phyloP scores from a whole-genome alignment of 768 basidiomycete species.

The Gloeostereum incarnatum region DNA sequence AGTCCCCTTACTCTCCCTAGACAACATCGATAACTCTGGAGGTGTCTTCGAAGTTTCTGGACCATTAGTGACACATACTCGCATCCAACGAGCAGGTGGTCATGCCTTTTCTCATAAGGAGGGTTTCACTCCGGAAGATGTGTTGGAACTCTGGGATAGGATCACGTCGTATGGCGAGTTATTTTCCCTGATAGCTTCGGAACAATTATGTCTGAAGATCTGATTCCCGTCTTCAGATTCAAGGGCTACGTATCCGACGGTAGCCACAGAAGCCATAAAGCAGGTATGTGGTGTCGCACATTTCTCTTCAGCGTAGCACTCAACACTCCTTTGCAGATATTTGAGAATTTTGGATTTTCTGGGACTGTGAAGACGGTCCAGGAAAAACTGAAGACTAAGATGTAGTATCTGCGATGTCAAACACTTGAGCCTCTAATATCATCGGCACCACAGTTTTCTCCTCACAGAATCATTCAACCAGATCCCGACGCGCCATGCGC shows the following conservation, averaged over 20 bases:
- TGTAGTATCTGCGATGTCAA: no score
- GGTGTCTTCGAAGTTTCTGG: slow-evolving; percentile 79
- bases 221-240: slow-evolving; percentile 37
- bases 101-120: slow-evolving; percentile 78
- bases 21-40: slow-evolving; percentile 66
- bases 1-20: slow-evolving; percentile 19
- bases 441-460: no score
- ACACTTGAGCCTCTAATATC: no score
- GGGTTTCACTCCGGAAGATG: slow-evolving; percentile 70
- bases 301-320: neutral
- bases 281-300: slow-evolving; percentile 35
- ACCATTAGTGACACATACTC: slow-evolving; percentile 86
- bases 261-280: slow-evolving; percentile 67
- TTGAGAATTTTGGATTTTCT: slow-evolving; percentile 43
- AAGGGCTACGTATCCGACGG: slow-evolving; percentile 72
- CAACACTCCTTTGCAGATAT: slow-evolving; percentile 18
- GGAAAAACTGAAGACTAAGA: no score
- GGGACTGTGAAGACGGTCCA: no score
- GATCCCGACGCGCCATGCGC: neutral
- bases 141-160: slow-evolving; percentile 68
- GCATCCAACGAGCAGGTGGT: slow-evolving; percentile 90
- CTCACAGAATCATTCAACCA: no score
- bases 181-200: neutral
- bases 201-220: no score
- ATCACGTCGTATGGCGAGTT: slow-evolving; percentile 79